Base-by-base conservation (phyloP, 306 rosid genomes). In the Vigna hirtella region DNA sequence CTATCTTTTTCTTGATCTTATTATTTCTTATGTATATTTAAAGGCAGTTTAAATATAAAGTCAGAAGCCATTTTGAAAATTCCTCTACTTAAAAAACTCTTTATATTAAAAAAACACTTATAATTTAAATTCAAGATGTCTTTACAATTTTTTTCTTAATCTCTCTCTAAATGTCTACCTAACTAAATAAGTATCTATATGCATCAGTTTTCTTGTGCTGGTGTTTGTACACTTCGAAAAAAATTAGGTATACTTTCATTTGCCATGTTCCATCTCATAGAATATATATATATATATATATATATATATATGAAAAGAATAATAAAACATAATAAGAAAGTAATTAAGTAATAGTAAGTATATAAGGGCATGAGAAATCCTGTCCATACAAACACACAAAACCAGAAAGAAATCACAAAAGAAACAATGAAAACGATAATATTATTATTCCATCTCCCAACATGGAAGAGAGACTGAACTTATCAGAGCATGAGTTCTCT, bases 401-500 rank as follows among this genome's bases (percentile, higher is more conserved):
- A 48, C 30, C 34, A 38, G n/a, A 40, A 40, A 24, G 6, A 73
- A 9, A 45, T 53, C 68, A 68, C 62, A 55, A 73, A 34, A 4
- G 38, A 4, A 34, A 5, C 4, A 30, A 34, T 18, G 59, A 58
- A 63, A 63, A 40, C n/a, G 32, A 66, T 66, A 42, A 2, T 12
- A 42, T 4, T 66, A 9, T 10, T 11, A 18, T 11, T 64, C 24
- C 34, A 40, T 16, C 11, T 66, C 22, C 52, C 36, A 20, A 42
- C 45, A 34, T 43, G 20, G 51, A 65, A 22, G 11, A 66, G 53
- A 42, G 26, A 34, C 47, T 15, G n/a, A 43, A 70, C 32, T 52
- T 66, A 66, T 77, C 66, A 20, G 13, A 64, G 66, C 70, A 43
- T 53, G 40, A 28, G 10, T 72, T 52, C 56, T 71, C 83, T 48